A percentile compares a stretch with the other conserved stretches of the same genome.
Conservation (phyloP, 306 rosid species). For the Crataegus laevigata region DNA sequence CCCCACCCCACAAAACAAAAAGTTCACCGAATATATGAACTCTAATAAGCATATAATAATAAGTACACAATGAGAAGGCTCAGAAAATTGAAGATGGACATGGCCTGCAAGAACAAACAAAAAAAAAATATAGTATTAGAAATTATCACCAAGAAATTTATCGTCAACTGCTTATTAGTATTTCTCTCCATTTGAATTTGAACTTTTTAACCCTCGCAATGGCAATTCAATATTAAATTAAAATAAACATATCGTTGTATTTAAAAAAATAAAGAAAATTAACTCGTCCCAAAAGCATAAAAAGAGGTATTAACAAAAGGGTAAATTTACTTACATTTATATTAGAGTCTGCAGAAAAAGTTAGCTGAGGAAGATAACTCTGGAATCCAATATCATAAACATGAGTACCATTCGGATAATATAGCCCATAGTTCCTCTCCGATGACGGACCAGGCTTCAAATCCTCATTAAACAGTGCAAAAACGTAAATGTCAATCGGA, state of each 20-base stretch:
- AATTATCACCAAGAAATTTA: neutral
- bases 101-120: constrained; percentile 35
- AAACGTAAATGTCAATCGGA: constrained; percentile 67
- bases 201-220: no score
- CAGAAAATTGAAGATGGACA: constrained; percentile 32
- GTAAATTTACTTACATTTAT: constrained; percentile 31
- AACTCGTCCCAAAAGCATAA: neutral
- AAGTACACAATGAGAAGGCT: constrained; percentile 20
- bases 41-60: constrained; percentile 14
- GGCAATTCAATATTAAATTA: no score
- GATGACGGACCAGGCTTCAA: constrained; percentile 69
- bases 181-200: no score
- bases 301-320: neutral
- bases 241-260: no score
- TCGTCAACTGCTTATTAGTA: no score
- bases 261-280: neutral
- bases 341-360: constrained; percentile 31
- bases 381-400: constrained; percentile 68
- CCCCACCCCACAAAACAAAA: no score
- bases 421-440: constrained; percentile 86
- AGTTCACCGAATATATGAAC: constrained; percentile 8
- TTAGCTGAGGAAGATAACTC: constrained; percentile 45
- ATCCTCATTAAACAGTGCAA: constrained; percentile 83
- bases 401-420: constrained; percentile 65
- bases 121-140: constrained; percentile 1